Conservation (phyloP, 768 basidiomycete genomes). For the Rhodotorula kratochvilovae region DNA sequence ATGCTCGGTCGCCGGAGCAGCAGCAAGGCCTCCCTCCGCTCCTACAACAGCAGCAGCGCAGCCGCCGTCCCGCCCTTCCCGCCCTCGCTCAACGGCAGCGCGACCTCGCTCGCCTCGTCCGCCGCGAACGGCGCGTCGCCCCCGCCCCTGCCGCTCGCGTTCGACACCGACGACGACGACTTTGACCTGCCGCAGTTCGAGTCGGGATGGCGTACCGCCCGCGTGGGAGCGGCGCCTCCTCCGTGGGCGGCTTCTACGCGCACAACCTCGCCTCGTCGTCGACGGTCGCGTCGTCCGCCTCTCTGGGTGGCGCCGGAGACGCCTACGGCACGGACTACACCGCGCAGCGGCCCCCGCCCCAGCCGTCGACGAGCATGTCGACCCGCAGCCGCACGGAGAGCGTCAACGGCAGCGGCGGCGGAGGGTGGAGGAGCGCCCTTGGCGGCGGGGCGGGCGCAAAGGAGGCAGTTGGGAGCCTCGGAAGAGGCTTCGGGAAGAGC, state of each 20-base stretch:
- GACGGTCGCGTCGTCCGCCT: background rate
- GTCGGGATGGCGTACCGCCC: background rate
- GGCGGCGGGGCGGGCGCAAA: background rate
- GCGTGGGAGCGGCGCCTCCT: background rate
- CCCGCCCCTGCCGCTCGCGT: slow-evolving; percentile 10
- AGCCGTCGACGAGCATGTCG: slow-evolving; percentile 24
- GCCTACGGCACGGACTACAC: background rate
- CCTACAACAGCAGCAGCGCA: background rate
- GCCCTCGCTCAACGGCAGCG: background rate
- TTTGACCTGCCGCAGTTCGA: slow-evolving; percentile 2
- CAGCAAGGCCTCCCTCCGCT: slow-evolving; percentile 4
- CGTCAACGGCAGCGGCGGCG: background rate
- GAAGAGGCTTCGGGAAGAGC: background rate
- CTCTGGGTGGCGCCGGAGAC: too few relatives aligned
- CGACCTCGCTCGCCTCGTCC: slow-evolving; percentile 7
- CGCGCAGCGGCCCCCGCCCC: background rate
- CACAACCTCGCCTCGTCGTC: slow-evolving; percentile 5
- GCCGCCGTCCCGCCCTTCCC: background rate
- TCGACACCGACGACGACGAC: slow-evolving; percentile 17
- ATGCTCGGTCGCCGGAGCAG: background rate
- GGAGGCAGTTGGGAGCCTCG: background rate
- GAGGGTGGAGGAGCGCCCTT: slow-evolving; percentile 3
- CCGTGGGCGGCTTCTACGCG: background rate
- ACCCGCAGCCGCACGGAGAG: slow-evolving; percentile 8
- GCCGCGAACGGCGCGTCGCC: slow-evolving; percentile 7